Conservation (phyloP, 129 eudicot genomes). For the Rutidosis leptorrhynchoides region DNA sequence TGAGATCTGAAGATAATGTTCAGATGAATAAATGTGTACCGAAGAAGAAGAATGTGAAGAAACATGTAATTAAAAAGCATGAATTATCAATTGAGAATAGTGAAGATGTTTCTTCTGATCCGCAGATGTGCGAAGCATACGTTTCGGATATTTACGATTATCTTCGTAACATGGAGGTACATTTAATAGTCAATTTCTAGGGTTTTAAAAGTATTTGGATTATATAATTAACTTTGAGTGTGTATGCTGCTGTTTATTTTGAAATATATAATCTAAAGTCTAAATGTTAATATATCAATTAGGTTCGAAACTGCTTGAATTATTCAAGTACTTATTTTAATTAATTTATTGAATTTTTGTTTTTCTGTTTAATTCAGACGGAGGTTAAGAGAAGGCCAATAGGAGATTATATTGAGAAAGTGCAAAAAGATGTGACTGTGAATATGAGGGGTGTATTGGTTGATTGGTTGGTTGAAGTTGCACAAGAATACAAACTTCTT, state of each 20-base stretch:
- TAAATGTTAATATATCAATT: not conserved
- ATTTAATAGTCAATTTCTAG: not conserved
- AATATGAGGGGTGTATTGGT: constrained; percentile 70
- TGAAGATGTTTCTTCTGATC: constrained; percentile 38
- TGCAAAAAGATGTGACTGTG: constrained; percentile 80
- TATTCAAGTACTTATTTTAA: not conserved
- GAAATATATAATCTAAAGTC: too few relatives aligned
- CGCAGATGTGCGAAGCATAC: constrained; percentile 72
- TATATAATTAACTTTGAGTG: not conserved
- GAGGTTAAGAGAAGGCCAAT: constrained; percentile 70
- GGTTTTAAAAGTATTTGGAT: not conserved
- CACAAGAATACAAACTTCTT: constrained; percentile 77
- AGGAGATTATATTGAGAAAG: constrained; percentile 59
- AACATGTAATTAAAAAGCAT: constrained; percentile 1
- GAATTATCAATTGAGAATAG: constrained; percentile 21
- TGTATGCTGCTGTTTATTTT: not conserved
- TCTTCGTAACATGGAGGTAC: constrained; percentile 73
- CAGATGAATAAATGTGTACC: constrained; percentile 24
- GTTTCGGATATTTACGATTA: constrained; percentile 62
- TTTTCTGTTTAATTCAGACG: constrained; percentile 40
- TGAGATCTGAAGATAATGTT: not conserved
- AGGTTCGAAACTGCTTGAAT: not conserved
- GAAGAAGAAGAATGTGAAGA: constrained; percentile 26
- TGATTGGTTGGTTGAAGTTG: constrained; percentile 95
- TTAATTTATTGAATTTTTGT: not conserved